phyloP scores from a whole-genome alignment of 768 basidiomycete species.

The Lactarius sanguifluus region DNA sequence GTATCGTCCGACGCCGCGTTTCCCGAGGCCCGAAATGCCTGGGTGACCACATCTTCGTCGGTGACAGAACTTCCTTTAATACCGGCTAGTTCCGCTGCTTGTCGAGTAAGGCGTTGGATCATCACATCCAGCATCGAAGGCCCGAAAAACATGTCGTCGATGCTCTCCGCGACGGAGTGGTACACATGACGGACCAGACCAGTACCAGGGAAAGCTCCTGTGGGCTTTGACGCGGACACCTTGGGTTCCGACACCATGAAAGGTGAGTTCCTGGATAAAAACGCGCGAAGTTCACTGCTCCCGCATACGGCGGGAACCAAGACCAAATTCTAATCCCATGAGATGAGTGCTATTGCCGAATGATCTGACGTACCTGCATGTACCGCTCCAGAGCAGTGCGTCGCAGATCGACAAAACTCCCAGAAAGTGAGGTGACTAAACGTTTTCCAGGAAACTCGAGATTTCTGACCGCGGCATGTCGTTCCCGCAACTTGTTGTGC shows the following conservation, averaged over 20 bases:
- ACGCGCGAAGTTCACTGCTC: constrained; percentile 76
- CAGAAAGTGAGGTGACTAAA: constrained; percentile 83
- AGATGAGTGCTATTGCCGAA: not conserved
- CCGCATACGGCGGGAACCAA: constrained; percentile 74
- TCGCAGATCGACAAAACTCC: constrained; percentile 84
- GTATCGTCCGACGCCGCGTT: constrained; percentile 66
- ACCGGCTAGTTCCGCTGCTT: constrained; percentile 87
- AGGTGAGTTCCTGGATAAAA: constrained; percentile 86
- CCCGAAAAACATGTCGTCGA: constrained; percentile 97
- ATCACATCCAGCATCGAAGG: constrained; percentile 95
- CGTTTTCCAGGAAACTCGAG: constrained; percentile 93
- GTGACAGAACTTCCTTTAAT: constrained; percentile 74
- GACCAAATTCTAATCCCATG: constrained; percentile 58
- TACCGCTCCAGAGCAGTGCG: constrained; percentile 83
- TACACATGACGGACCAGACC: constrained; percentile 86
- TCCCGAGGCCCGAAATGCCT: constrained; percentile 71
- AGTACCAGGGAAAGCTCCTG: constrained; percentile 59
- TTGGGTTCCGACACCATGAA: constrained; percentile 59
- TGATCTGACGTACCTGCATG: constrained; percentile 62
- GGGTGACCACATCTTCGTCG: constrained; percentile 83
- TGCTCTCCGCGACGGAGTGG: constrained; percentile 87
- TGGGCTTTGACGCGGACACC: constrained; percentile 41
- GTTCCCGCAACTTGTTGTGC: constrained; percentile 82
- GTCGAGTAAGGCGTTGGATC: constrained; percentile 84
- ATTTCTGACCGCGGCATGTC: constrained; percentile 59